These are phyloP conservation scores for Cadophora malorum DNA, from an alignment of 2,329 filamentous ascomycete species.

Conservation along the genomic window DNA sequence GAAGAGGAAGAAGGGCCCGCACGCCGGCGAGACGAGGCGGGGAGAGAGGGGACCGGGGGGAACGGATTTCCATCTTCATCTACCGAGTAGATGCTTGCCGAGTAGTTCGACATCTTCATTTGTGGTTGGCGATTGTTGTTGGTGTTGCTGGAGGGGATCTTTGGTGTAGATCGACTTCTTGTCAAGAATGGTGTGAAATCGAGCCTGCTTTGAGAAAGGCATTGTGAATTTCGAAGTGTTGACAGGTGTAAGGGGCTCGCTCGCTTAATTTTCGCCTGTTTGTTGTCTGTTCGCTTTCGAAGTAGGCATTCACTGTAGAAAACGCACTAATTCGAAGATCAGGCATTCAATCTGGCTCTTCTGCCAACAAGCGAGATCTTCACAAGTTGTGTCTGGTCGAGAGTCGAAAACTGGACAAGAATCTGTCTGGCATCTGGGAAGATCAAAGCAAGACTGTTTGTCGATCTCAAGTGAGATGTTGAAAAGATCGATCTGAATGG, in stretches of 20 bases:
- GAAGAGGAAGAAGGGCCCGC: neutral
- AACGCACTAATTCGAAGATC: neutral
- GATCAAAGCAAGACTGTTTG: neutral
- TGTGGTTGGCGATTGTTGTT: constrained; percentile 2
- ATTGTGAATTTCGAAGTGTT: neutral
- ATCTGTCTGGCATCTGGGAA: neutral
- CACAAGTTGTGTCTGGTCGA: neutral
- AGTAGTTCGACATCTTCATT: neutral
- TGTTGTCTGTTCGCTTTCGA: neutral
- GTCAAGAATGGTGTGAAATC: neutral
- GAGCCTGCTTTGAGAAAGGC: neutral
- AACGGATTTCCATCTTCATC: neutral
- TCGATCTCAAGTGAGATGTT: neutral
- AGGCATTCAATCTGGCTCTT: neutral
- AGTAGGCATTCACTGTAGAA: neutral
- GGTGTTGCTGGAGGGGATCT: neutral
- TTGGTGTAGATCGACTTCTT: constrained; percentile 5
- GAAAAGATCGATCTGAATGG: neutral
- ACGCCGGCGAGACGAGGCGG: neutral
- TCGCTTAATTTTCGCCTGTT: neutral
- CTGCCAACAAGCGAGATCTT: neutral
- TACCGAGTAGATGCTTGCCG: constrained; percentile 8
- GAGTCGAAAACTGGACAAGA: neutral
- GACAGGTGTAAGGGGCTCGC: neutral
- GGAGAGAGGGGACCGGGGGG: neutral